These are phyloP conservation scores for Hypoxylon cercidicola DNA, from an alignment of 495 filamentous ascomycete genomes.

Conservation along the genomic window DNA sequence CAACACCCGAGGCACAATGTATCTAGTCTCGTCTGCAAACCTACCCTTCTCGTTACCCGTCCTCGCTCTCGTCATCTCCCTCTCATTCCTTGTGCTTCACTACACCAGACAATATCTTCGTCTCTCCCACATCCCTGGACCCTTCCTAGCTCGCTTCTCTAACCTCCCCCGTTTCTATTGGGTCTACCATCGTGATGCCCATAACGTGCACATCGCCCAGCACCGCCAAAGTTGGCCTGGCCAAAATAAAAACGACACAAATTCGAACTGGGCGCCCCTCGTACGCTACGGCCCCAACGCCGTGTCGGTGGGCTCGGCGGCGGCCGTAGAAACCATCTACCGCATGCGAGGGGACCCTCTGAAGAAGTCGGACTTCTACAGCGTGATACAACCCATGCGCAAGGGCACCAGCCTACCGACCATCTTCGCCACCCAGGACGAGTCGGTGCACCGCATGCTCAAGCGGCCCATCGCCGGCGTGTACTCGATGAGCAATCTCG, in stretches of 20 bases:
- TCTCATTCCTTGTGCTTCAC: background rate
- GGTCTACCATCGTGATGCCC: background rate
- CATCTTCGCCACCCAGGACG: constrained; percentile 51
- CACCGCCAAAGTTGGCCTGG: background rate
- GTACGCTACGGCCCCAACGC: constrained; percentile 13
- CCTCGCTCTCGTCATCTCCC: background rate
- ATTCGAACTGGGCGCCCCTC: background rate
- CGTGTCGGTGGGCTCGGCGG: constrained; percentile 7
- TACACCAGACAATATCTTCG: constrained; percentile 9
- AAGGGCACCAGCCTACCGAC: constrained; percentile 45
- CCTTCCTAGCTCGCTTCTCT: constrained; percentile 16
- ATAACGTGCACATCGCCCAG: background rate
- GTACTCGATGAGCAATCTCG: constrained; percentile 54
- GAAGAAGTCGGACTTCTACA: constrained; percentile 48
- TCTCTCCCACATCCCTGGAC: constrained; percentile 20
- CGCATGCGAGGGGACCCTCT: constrained; percentile 10
- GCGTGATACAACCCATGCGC: constrained; percentile 24
- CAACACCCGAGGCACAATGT: background rate
- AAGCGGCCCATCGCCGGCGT: constrained; percentile 51
- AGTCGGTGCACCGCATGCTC: constrained; percentile 49
- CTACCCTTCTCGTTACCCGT: background rate
- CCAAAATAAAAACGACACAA: background rate
- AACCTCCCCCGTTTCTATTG: constrained; percentile 10
- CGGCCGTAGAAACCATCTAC: constrained; percentile 12
- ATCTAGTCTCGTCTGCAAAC: background rate